These are phyloP conservation scores for Dactylella cylindrospora DNA, from an alignment of 2,329 filamentous ascomycete species.

Conservation along the genomic window DNA sequence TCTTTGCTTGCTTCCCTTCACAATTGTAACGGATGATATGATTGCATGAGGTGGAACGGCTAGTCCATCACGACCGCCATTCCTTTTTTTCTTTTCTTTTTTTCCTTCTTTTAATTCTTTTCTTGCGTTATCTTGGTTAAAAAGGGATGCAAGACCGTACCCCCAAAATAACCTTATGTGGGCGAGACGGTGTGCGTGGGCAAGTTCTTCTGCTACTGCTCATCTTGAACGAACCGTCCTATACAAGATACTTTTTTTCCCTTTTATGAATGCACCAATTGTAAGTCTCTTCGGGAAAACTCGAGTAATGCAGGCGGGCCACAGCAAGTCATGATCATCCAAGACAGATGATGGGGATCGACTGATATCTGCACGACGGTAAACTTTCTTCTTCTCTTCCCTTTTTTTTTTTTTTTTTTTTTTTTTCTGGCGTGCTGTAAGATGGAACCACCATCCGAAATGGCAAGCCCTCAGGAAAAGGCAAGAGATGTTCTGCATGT, in stretches of 20 bases:
- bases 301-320: conserved; percentile 41
- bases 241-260: too few relatives aligned
- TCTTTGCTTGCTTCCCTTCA: not conserved
- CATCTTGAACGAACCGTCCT: too few relatives aligned
- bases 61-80: conserved; percentile 4
- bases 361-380: conserved; percentile 28
- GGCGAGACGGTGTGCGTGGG: too few relatives aligned
- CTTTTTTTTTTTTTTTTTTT: too few relatives aligned
- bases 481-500: conserved; percentile 45
- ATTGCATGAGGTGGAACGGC: conserved; percentile 43
- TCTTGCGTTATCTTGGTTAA: too few relatives aligned
- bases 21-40: conserved; percentile 43
- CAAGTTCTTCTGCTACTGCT: too few relatives aligned
- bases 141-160: too few relatives aligned
- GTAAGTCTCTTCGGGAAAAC: conserved; percentile 39
- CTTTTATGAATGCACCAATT: conserved; percentile 42
- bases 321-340: conserved; percentile 42
- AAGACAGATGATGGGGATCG: conserved; percentile 36
- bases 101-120: too few relatives aligned
- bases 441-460: conserved; percentile 40
- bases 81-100: too few relatives aligned
- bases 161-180: too few relatives aligned
- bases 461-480: conserved; percentile 39
- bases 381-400: conserved; percentile 29
- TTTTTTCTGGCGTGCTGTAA: too few relatives aligned